These are phyloP conservation scores for Diaporthe ilicicola DNA, from an alignment of 2,329 filamentous ascomycete genomes.

Conservation along the genomic window DNA sequence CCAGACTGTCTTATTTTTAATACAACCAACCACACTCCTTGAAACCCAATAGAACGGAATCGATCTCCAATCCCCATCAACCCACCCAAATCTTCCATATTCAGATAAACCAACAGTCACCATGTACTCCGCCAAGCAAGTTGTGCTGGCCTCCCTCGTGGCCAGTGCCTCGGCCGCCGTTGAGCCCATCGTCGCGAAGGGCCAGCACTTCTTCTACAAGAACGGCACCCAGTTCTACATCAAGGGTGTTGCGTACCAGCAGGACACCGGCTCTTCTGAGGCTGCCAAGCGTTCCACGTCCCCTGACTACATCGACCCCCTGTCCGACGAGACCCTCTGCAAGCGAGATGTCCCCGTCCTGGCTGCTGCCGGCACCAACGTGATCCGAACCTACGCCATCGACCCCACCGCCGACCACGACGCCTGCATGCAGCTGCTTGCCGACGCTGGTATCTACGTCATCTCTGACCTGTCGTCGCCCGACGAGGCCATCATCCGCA, in stretches of 20 bases:
- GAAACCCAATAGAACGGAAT: background rate
- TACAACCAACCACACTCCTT: conserved; percentile 23
- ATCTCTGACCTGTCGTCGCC: conserved; percentile 91
- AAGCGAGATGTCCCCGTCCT: conserved; percentile 87
- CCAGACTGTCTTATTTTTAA: conserved; percentile 28
- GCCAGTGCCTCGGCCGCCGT: conserved; percentile 25
- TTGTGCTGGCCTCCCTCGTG: conserved; percentile 30
- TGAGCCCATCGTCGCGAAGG: conserved; percentile 34
- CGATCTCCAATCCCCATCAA: background rate
- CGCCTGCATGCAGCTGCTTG: conserved; percentile 84
- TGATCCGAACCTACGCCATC: conserved; percentile 94
- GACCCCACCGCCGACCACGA: conserved; percentile 81
- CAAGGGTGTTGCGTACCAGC: conserved; percentile 94
- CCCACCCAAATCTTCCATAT: background rate
- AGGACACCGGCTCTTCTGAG: conserved; percentile 64
- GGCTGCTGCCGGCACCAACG: conserved; percentile 82
- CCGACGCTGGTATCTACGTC: conserved; percentile 91
- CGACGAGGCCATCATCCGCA: conserved; percentile 82
- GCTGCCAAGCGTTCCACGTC: conserved; percentile 57
- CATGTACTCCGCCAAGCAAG: conserved; percentile 32
- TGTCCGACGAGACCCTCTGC: conserved; percentile 77
- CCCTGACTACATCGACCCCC: conserved; percentile 79
- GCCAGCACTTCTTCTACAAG: conserved; percentile 78
- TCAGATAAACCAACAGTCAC: background rate
- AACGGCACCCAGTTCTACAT: conserved; percentile 77